phyloP scores from a whole-genome alignment of 495 filamentous ascomycete species.

The Hyaloscypha finlandica region DNA sequence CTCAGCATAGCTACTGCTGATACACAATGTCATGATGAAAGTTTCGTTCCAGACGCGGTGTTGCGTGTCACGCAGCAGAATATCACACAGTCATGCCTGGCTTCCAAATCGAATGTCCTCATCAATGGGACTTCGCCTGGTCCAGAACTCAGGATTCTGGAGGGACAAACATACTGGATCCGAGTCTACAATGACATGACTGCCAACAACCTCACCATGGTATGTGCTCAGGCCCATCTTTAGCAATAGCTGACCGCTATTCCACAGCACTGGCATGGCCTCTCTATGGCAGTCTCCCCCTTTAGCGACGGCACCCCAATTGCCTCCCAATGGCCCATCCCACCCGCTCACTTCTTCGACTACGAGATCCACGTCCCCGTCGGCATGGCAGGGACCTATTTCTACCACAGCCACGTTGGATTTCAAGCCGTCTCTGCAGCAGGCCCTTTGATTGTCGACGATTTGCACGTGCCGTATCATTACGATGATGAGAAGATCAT shows the following conservation, averaged over 20 bases:
- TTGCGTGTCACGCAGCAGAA: constrained; percentile 45
- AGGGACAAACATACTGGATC: constrained; percentile 55
- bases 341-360: constrained; percentile 60
- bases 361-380: constrained; percentile 54
- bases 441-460: constrained; percentile 57
- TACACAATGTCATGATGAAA: constrained; percentile 37
- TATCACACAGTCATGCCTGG: constrained; percentile 45
- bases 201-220: constrained; percentile 56
- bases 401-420: constrained; percentile 61
- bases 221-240: constrained; percentile 29
- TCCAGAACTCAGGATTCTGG: constrained; percentile 47
- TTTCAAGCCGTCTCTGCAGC: constrained; percentile 55
- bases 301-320: constrained; percentile 58
- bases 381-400: constrained; percentile 57
- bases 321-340: constrained; percentile 60
- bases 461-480: constrained; percentile 46
- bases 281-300: constrained; percentile 53
- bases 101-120: constrained; percentile 43
- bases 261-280: constrained; percentile 62
- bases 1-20: background rate
- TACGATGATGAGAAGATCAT: constrained; percentile 60
- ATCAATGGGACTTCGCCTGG: constrained; percentile 58
- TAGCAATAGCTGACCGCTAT: background rate
- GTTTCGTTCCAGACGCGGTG: constrained; percentile 51
- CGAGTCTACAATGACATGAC: constrained; percentile 60